Evolutionary conservation across 768 basidiomycete genomes (phyloP).

Genomic region (Suillus luteus): DNA sequence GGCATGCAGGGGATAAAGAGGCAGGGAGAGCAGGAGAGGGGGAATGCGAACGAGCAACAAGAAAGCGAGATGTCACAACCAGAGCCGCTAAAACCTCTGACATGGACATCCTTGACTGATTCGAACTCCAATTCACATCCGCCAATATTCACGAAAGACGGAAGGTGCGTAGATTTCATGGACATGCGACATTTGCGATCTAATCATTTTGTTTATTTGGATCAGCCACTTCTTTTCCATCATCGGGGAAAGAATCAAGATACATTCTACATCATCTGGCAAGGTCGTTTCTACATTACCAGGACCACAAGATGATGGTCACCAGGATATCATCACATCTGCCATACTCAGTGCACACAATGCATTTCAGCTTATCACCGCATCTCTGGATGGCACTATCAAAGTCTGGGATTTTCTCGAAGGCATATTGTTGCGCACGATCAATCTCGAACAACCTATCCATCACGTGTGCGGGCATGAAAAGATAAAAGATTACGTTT

Average conservation of each 20-base stretch:
- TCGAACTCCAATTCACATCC: constrained; percentile 61
- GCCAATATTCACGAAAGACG: constrained; percentile 86
- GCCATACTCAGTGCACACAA: constrained; percentile 82
- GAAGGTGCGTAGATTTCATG: constrained; percentile 56
- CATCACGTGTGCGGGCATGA: constrained; percentile 72
- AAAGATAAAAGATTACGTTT: constrained; percentile 65
- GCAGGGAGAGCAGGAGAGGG: constrained; percentile 7
- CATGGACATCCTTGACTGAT: constrained; percentile 75
- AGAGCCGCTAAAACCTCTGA: constrained; percentile 41
- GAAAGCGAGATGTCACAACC: constrained; percentile 20
- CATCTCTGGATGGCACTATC: constrained; percentile 79
- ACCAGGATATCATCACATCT: constrained; percentile 64
- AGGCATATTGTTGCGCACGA: constrained; percentile 72
- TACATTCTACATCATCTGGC: constrained; percentile 78
- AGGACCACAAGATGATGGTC: constrained; percentile 43
- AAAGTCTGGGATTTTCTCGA: constrained; percentile 95
- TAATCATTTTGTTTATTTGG: constrained; percentile 11
- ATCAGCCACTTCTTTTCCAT: constrained; percentile 88
- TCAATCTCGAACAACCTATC: constrained; percentile 70
- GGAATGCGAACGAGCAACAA: constrained; percentile 17
- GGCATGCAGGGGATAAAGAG: constrained; percentile 23
- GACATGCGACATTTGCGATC: constrained; percentile 14
- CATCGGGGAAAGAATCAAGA: constrained; percentile 78
- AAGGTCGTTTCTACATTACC: constrained; percentile 84
- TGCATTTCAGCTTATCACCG: constrained; percentile 86